Evolutionary conservation across 108 stramenopile species (phyloP).

Genomic region (Skeletonema tropicum): DNA sequence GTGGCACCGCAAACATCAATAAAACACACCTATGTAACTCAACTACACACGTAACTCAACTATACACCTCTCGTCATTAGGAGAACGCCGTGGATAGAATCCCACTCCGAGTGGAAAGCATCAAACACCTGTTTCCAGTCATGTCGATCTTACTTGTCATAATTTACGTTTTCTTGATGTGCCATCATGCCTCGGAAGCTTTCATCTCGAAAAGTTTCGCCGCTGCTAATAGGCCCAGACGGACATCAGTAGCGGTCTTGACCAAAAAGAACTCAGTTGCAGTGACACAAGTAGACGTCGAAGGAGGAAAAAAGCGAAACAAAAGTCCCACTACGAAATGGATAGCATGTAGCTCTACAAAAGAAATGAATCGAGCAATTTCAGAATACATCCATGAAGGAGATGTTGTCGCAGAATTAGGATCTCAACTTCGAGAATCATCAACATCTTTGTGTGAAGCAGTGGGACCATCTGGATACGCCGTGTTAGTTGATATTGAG

Average conservation of each 20-base stretch:
- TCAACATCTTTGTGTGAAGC: constrained; percentile 38
- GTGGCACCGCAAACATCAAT: too few relatives aligned
- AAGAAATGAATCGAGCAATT: constrained; percentile 11
- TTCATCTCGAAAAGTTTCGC: not conserved
- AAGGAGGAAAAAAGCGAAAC: not conserved
- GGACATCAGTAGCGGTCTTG: not conserved
- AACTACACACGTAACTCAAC: too few relatives aligned
- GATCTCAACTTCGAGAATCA: constrained; percentile 52
- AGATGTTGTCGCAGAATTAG: constrained; percentile 52
- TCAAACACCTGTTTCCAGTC: not conserved
- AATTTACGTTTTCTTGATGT: not conserved
- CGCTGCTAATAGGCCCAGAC: not conserved
- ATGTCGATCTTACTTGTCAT: not conserved
- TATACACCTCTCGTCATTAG: too few relatives aligned
- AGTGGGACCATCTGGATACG: constrained; percentile 7
- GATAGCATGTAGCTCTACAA: constrained; percentile 23
- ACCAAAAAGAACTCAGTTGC: not conserved
- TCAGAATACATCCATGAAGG: not conserved
- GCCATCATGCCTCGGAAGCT: not conserved
- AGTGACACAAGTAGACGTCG: not conserved
- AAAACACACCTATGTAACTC: too few relatives aligned
- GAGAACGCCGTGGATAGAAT: too few relatives aligned
- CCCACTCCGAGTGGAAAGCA: too few relatives aligned
- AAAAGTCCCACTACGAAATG: constrained; percentile 8
- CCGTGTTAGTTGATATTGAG: constrained; percentile 49